A percentile compares a stretch with the other conserved stretches of the same genome.
phyloP scores from a whole-genome alignment of 495 filamentous ascomycete genomes.

The Lasiosphaeris hirsuta region DNA sequence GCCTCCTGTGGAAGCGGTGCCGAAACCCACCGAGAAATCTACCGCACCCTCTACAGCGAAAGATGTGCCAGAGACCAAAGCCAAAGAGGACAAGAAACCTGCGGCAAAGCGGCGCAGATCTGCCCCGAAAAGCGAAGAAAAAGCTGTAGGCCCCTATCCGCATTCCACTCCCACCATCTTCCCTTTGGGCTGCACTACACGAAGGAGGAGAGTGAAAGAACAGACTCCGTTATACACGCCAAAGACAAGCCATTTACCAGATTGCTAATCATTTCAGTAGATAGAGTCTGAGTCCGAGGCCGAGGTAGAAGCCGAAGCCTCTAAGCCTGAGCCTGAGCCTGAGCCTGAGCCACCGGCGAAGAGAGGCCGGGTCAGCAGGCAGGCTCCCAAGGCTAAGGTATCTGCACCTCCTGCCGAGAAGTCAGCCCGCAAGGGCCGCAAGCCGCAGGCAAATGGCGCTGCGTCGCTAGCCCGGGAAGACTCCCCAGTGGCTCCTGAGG shows the following conservation, averaged over 20 bases:
- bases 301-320: conserved; percentile 5
- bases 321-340: not conserved
- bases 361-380: conserved; percentile 4
- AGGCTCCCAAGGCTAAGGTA: not conserved
- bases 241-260: not conserved
- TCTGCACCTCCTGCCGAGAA: not conserved
- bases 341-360: conserved; percentile 12
- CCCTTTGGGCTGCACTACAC: not conserved
- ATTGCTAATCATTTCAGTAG: not conserved
- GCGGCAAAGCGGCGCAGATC: not conserved
- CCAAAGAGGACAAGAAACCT: not conserved
- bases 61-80: not conserved
- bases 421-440: not conserved
- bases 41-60: not conserved
- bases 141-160: not conserved
- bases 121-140: not conserved
- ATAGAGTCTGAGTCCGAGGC: conserved; percentile 3
- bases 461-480: not conserved
- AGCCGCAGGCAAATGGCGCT: not conserved
- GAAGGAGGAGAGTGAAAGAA: not conserved
- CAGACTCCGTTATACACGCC: not conserved
- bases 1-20: not conserved
- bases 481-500: not conserved
- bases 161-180: not conserved
- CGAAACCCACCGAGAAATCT: not conserved